A percentile compares a stretch with the other conserved stretches of the same genome.
Evolutionary conservation across 805 yeast genomes (phyloP).

Genomic region (Cyberlindnera suaveolens): DNA sequence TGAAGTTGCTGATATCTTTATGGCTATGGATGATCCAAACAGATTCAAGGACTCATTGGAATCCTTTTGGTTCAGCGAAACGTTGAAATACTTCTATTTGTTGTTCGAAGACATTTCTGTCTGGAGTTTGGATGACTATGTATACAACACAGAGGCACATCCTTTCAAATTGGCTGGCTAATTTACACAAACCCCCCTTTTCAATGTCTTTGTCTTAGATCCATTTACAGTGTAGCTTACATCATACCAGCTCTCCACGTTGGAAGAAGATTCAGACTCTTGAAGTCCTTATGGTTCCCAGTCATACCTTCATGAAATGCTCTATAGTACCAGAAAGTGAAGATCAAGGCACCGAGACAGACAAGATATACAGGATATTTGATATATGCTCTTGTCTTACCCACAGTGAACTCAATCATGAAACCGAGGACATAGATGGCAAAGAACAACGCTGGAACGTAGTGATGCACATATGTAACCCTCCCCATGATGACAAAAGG

Average conservation of each 20-base stretch:
- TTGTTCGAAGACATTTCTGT: conserved; percentile 38
- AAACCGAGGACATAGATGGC: conserved; percentile 65
- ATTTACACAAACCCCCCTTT: background rate
- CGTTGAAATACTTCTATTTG: conserved; percentile 49
- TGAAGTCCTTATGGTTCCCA: conserved; percentile 42
- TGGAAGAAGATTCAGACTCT: conserved; percentile 45
- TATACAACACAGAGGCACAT: conserved; percentile 60
- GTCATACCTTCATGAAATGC: conserved; percentile 81
- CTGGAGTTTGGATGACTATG: conserved; percentile 45
- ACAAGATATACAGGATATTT: conserved; percentile 32
- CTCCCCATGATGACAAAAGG: conserved; percentile 94
- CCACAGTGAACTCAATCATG: conserved; percentile 23
- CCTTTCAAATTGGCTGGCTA: conserved; percentile 32
- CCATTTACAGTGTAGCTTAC: background rate
- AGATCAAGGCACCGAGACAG: conserved; percentile 47
- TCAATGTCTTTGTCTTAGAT: background rate
- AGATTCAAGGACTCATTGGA: conserved; percentile 33
- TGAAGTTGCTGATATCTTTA: conserved; percentile 35
- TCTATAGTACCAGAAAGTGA: conserved; percentile 51
- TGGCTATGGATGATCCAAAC: conserved; percentile 18
- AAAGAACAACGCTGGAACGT: conserved; percentile 90
- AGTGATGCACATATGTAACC: conserved; percentile 95
- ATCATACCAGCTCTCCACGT: conserved; percentile 41
- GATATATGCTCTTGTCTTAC: conserved; percentile 20
- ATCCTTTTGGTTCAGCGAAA: conserved; percentile 53